Conservation (phyloP, 2,329 filamentous ascomycete species). For the Trichoderma afroharzianum region DNA sequence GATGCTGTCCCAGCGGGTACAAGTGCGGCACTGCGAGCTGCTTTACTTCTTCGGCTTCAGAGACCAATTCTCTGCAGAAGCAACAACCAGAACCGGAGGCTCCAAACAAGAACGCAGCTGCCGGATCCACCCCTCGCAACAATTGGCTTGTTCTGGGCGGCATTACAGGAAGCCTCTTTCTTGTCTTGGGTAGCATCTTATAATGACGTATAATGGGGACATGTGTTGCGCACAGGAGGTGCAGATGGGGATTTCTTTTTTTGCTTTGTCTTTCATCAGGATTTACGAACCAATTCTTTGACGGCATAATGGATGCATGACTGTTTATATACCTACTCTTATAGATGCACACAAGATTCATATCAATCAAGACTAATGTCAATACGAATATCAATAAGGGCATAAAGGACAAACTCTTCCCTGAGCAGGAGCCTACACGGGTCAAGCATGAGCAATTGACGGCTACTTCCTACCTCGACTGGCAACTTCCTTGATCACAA, state of each 20-base stretch:
- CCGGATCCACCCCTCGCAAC: not conserved
- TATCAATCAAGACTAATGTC: not conserved
- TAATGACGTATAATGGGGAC: not conserved
- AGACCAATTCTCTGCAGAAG: conserved; percentile 57
- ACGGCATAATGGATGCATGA: not conserved
- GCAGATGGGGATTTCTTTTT: no score
- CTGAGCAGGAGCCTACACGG: not conserved
- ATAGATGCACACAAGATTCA: conserved; percentile 5
- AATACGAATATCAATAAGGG: not conserved
- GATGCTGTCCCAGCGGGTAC: conserved; percentile 81
- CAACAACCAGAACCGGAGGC: conserved; percentile 28
- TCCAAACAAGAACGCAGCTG: conserved; percentile 31
- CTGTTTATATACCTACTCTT: not conserved
- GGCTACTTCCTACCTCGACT: not conserved
- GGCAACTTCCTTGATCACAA: not conserved
- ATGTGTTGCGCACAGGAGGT: not conserved
- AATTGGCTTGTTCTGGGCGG: not conserved
- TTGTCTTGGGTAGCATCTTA: not conserved
- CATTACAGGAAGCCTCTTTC: not conserved
- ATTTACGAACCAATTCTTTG: not conserved
- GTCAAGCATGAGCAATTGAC: not conserved
- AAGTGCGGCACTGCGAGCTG: conserved; percentile 70
- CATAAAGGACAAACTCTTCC: not conserved
- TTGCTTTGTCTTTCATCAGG: not conserved
- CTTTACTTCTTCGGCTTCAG: conserved; percentile 50